Base-by-base conservation (phyloP, 306 rosid species). In the Malus sylvestris region DNA sequence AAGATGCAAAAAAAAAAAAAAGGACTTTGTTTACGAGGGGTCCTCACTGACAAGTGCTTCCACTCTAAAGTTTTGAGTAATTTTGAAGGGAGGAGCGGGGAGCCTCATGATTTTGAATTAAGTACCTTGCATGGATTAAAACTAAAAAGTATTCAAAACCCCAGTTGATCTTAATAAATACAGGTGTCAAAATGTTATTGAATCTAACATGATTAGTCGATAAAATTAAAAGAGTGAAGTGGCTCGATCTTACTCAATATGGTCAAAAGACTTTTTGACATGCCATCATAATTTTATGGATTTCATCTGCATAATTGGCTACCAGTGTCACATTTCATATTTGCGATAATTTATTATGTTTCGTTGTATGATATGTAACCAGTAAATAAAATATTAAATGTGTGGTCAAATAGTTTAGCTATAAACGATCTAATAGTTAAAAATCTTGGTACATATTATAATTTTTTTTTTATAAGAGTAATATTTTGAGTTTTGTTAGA, bases 11-110 rank as follows among this genome's bases (percentile, higher is more conserved):
- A 35, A 35, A 35, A 35, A 35, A 35, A 35, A 84, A 77, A 68
- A 38, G 75, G 67, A 72, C 79, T 65, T 87, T 85, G 78, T 81
- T 83, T 73, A 85, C 55, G 81, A 73, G 89, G 87, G 6, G 80
- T 81, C 89, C 84, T 81, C 81, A 22, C 19, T 12, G 40, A 29
- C 66, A 60, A 74, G 81, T 71, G 83, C 83, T 83, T 87, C 83
- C 84, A 81, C 79, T 25, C 66, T 57, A 63, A 8, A 75, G 61
- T n/a, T 25, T 60, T 61, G 45, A 76, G 87, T 82, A 80, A 80
- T 80, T 76, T 74, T 68, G 67, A 88, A 88, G 88, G 27, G 19
- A 58, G 18, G 80, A 42, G 70, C 29, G 78, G 61, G 73, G 32
- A 67, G 30, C 70, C 73, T 79, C 64, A 59, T 81, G 75, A 60